Evolutionary conservation across 345 rosid genomes (phyloP).

Genomic region (Atalantia buxifolia): DNA sequence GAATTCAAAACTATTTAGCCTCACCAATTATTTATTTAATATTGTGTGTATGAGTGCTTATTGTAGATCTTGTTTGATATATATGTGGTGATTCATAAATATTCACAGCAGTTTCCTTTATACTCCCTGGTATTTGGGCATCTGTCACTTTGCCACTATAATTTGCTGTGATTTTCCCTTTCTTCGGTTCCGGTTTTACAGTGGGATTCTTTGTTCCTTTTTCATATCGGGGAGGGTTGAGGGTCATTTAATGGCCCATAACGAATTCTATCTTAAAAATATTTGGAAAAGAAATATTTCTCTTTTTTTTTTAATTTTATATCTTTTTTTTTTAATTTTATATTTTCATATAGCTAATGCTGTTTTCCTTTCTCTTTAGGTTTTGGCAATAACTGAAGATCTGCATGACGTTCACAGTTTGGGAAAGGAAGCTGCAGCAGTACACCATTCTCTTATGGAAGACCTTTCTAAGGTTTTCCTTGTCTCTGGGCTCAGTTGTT

Average conservation of each 20-base stretch:
- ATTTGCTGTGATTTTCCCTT: not conserved
- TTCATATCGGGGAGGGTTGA: not conserved
- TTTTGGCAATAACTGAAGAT: constrained; percentile 85
- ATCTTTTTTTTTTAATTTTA: constrained; percentile 5
- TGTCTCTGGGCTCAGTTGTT: constrained; percentile 3
- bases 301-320: not conserved
- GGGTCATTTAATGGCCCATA: not conserved
- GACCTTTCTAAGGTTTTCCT: constrained; percentile 74
- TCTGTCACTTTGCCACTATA: not conserved
- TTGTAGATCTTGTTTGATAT: not conserved
- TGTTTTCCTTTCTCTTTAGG: constrained; percentile 41
- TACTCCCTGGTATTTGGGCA: not conserved
- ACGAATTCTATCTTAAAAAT: not conserved
- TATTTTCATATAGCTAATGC: constrained; percentile 14
- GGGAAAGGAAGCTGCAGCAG: constrained; percentile 83
- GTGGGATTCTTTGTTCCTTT: not conserved
- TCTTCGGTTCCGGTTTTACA: not conserved
- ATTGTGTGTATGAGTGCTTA: not conserved
- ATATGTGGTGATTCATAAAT: not conserved
- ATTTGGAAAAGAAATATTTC: not conserved
- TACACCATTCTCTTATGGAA: constrained; percentile 69
- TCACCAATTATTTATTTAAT: not conserved
- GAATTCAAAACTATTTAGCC: not conserved
- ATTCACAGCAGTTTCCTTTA: not conserved
- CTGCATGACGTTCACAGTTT: constrained; percentile 79